Percentiles rank a stretch among this genome's conserved stretches.
Conservation (phyloP, 1,284 basidiomycete genomes). For the Gymnopus androsaceus region DNA sequence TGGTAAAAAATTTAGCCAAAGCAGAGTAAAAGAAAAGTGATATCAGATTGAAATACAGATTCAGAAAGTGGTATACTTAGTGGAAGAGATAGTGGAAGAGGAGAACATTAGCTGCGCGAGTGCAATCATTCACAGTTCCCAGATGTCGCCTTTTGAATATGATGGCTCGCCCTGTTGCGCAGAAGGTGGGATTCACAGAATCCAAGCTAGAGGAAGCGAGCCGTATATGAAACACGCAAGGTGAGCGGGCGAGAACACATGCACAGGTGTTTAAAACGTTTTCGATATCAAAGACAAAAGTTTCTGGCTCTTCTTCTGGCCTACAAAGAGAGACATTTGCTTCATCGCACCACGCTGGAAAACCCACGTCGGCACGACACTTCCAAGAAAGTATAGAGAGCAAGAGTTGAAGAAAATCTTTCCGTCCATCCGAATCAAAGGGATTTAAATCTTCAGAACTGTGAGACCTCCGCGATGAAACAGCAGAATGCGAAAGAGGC, state of each 20-base stretch:
- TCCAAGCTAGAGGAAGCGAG: not conserved
- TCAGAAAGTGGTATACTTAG: too few relatives aligned
- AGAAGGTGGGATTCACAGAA: not conserved
- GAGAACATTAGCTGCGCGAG: too few relatives aligned
- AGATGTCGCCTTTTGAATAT: too few relatives aligned
- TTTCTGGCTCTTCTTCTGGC: not conserved
- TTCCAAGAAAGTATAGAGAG: not conserved
- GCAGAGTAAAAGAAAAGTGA: too few relatives aligned
- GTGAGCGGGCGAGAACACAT: not conserved
- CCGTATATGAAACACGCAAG: not conserved
- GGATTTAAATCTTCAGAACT: not conserved
- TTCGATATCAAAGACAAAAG: not conserved
- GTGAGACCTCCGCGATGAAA: constrained; percentile 17
- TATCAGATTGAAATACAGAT: too few relatives aligned
- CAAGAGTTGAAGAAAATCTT: not conserved
- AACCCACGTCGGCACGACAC: not conserved
- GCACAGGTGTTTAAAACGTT: not conserved
- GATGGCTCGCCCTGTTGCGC: too few relatives aligned
- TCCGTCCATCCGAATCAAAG: not conserved
- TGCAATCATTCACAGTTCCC: too few relatives aligned
- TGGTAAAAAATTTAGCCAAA: too few relatives aligned
- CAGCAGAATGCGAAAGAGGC: constrained; percentile 12
- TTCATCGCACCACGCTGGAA: not conserved
- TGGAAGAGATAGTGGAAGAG: too few relatives aligned
- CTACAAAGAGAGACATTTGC: not conserved